These are phyloP conservation scores for Mortierella sp. DNA, from an alignment of 371 early-diverging fungal species.

Conservation along the genomic window DNA sequence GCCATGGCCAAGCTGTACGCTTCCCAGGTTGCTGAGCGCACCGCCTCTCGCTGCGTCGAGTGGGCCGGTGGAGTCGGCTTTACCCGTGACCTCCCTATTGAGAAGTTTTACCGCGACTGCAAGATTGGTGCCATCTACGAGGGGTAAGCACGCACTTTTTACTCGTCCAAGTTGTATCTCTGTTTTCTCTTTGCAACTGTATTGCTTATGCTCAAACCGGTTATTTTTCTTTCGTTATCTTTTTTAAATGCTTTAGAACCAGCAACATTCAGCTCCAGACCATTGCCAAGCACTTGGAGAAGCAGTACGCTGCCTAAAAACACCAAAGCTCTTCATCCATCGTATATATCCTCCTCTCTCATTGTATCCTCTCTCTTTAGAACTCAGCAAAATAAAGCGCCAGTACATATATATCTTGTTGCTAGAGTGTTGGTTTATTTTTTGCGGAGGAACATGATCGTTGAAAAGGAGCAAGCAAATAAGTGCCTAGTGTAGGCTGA, in stretches of 20 bases:
- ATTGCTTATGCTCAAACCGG: neutral
- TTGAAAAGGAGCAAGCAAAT: too few species aligned
- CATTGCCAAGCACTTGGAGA: constrained; percentile 89
- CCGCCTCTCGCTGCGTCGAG: constrained; percentile 91
- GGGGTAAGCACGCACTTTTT: constrained; percentile 53
- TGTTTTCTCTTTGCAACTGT: too few species aligned
- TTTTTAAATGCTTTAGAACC: constrained; percentile 58
- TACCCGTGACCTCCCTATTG: constrained; percentile 86
- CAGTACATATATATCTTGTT: too few species aligned
- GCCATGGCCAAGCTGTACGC: constrained; percentile 98
- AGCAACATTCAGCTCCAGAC: constrained; percentile 98
- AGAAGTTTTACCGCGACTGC: constrained; percentile 97
- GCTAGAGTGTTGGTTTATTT: too few species aligned
- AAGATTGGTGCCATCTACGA: constrained; percentile 93
- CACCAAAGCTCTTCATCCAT: too few species aligned
- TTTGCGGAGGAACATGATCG: too few species aligned
- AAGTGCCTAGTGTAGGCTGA: too few species aligned
- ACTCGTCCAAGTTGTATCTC: too few species aligned
- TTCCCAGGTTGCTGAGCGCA: constrained; percentile 94
- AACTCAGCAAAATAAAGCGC: neutral
- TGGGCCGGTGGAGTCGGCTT: constrained; percentile 99
- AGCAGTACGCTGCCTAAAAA: constrained; percentile 65
- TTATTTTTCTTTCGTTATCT: constrained; percentile 13
- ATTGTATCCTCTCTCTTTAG: neutral
- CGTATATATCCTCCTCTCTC: neutral